Base-by-base conservation (phyloP, 768 basidiomycete species). In the Kwoniella dejecticola region DNA sequence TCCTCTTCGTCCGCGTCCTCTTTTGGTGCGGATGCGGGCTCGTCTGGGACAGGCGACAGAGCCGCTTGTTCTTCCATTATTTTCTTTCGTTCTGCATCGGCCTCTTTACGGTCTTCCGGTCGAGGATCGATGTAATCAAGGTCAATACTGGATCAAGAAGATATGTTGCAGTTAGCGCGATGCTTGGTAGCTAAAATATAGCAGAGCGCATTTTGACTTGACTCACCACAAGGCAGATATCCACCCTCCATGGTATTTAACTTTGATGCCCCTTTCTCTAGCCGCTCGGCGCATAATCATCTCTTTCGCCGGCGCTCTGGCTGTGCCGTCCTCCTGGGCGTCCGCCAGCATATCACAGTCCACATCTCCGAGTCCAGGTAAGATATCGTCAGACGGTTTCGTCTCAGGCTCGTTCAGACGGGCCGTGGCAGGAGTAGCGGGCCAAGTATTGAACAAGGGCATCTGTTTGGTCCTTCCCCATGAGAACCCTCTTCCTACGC, bases 301-400 rank as follows among this genome's bases (percentile, higher is more conserved):
- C 58, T 74, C 68, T 52, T 69, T 68, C 4, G 75, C 75, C 19
- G 62, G 64, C 0, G 58, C 41, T 50, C 75, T 52, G 0, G 75
- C 73, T 26, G 41, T 23, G 1, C 75, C 75, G 10, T 67, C 26
- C 44, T 74, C 71, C 52, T 74, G 69, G 23, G 73, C 70, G 65
- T 77, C 75, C 13, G 73, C 69, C 26, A 77, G 50, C 75, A 77
- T 77, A 60, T 77, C 75, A 50, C 67, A 72, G 48, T 77, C 75
- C 12, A 74, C 67, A 57, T 77, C 73, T 12, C 75, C 75, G 26
- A 74, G 36, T 19, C 75, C 72, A 3, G 48, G 45, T 36, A 54
- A 52, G 13, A 61, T 57, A 19, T 66, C 68, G 41, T 74, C 71
- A 10, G 53, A 21, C 10, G 69, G 69, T 42, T 61, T 59, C 12